phyloP scores from a whole-genome alignment of 768 basidiomycete genomes.

The Psilocybe azurescens region DNA sequence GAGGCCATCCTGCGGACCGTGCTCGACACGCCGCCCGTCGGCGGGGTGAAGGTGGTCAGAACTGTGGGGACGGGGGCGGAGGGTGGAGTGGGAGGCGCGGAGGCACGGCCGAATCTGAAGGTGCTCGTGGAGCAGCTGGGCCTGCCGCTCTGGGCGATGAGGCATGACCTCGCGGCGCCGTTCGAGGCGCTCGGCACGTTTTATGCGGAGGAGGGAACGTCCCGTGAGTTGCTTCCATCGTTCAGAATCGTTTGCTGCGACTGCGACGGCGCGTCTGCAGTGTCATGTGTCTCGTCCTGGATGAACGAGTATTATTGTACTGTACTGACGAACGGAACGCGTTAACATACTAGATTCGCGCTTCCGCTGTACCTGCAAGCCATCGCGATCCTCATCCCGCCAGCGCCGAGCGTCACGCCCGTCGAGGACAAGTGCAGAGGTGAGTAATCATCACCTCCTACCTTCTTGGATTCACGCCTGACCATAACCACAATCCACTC shows the following conservation, averaged over 20 bases:
- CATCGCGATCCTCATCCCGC: constrained; percentile 62
- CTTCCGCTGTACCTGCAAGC: constrained; percentile 71
- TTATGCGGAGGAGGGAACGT: constrained; percentile 56
- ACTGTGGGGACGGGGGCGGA: background rate
- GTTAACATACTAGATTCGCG: constrained; percentile 51
- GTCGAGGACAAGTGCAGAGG: constrained; percentile 63
- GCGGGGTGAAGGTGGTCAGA: constrained; percentile 9
- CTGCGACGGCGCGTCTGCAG: too few relatives aligned
- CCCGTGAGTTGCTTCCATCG: constrained; percentile 47
- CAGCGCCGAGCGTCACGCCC: constrained; percentile 37
- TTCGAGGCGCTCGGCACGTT: constrained; percentile 70
- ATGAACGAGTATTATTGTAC: too few relatives aligned
- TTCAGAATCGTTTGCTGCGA: background rate
- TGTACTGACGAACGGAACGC: too few relatives aligned
- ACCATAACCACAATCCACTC: too few relatives aligned
- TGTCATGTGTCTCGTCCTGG: too few relatives aligned
- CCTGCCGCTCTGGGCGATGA: constrained; percentile 64
- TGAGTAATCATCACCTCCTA: too few relatives aligned
- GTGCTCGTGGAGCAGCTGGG: constrained; percentile 55
- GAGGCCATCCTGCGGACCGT: constrained; percentile 46
- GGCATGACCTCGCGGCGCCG: constrained; percentile 67
- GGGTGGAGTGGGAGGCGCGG: constrained; percentile 1
- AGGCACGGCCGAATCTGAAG: constrained; percentile 22
- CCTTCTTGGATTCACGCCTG: too few relatives aligned
- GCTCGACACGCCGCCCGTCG: constrained; percentile 26